Evolutionary conservation across 2,329 filamentous ascomycete genomes (phyloP).

Genomic region (Aspergillus ruber): DNA sequence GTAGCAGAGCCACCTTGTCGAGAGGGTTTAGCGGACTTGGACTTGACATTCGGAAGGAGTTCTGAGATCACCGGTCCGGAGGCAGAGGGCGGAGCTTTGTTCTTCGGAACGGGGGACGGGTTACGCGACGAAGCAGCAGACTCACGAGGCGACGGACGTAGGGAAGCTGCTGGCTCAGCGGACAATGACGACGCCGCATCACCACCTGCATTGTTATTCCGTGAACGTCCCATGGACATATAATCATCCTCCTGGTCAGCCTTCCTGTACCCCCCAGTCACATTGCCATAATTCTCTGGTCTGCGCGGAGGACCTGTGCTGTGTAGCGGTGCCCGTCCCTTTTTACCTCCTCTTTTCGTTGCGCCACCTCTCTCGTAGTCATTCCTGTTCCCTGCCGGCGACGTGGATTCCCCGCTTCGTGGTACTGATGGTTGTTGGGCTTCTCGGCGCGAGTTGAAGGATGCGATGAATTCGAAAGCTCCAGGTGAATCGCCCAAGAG

Average conservation of each 20-base stretch:
- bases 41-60: slow-evolving; percentile 51
- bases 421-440: slow-evolving; percentile 20
- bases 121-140: slow-evolving; percentile 41
- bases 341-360: slow-evolving; percentile 40
- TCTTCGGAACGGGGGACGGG: slow-evolving; percentile 31
- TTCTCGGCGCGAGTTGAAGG: slow-evolving; percentile 62
- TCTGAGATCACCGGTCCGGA: slow-evolving; percentile 79
- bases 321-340: slow-evolving; percentile 57
- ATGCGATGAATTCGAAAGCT: slow-evolving; percentile 63
- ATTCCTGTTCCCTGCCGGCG: slow-evolving; percentile 23
- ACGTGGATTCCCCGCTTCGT: neutral
- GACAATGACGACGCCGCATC: slow-evolving; percentile 36
- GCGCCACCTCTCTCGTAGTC: slow-evolving; percentile 4
- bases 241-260: slow-evolving; percentile 65
- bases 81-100: slow-evolving; percentile 57
- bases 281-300: slow-evolving; percentile 58
- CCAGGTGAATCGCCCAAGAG: slow-evolving; percentile 80
- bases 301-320: slow-evolving; percentile 55
- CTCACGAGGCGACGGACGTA: slow-evolving; percentile 33
- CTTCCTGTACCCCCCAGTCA: slow-evolving; percentile 69
- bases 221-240: slow-evolving; percentile 49
- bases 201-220: slow-evolving; percentile 33
- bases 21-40: slow-evolving; percentile 59
- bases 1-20: slow-evolving; percentile 72
- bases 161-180: slow-evolving; percentile 45